These are phyloP conservation scores for Carex parvula DNA, from an alignment of 176 grass and related monocot species.

Conservation along the genomic window DNA sequence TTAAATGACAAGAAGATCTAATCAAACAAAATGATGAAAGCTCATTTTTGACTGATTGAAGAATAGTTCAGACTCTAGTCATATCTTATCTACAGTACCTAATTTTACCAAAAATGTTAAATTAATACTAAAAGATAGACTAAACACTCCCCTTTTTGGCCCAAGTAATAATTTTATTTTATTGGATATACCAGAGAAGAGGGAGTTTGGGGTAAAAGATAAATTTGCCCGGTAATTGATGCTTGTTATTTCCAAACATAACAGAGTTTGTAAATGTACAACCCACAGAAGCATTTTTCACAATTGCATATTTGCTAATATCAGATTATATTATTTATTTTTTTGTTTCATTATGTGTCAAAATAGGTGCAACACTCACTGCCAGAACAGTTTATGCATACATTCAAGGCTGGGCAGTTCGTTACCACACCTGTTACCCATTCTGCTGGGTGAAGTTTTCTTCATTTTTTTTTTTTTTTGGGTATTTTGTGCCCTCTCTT, in stretches of 20 bases:
- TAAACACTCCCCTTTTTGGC: background rate
- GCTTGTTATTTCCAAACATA: background rate
- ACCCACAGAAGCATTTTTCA: conserved; percentile 44
- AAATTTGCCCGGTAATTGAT: background rate
- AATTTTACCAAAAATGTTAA: background rate
- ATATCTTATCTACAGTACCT: background rate
- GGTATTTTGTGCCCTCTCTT: background rate
- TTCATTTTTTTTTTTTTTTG: background rate
- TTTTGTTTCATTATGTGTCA: background rate
- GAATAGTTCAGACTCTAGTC: background rate
- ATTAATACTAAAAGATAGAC: background rate
- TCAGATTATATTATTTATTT: background rate
- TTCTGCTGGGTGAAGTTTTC: conserved; percentile 54
- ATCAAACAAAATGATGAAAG: background rate
- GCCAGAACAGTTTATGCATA: conserved; percentile 79
- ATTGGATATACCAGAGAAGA: background rate
- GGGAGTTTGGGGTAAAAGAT: background rate
- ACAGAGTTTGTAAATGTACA: background rate
- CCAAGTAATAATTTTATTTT: background rate
- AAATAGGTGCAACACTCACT: conserved; percentile 80
- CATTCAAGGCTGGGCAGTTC: conserved; percentile 76
- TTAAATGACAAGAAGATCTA: background rate
- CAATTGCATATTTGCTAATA: conserved; percentile 25
- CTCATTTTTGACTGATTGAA: background rate
- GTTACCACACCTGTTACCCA: conserved; percentile 69